phyloP scores from a whole-genome alignment of 2,329 filamentous ascomycete genomes.

The Dothistroma septosporum region DNA sequence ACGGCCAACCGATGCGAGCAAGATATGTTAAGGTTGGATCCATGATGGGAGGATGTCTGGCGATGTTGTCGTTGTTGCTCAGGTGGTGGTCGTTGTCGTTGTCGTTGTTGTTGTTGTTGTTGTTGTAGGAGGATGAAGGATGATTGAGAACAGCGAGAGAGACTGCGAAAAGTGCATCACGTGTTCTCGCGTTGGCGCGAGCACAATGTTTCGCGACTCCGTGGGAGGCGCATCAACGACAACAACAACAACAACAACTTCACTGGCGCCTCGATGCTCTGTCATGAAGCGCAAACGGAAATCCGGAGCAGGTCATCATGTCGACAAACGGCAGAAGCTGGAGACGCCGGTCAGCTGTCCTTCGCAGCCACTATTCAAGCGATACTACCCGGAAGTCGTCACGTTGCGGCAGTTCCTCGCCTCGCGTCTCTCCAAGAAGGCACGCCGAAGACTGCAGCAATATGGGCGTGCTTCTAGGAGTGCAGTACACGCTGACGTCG shows the following conservation, averaged over 20 bases:
- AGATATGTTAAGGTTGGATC: background rate
- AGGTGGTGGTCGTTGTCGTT: too few species aligned
- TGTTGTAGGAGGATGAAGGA: background rate
- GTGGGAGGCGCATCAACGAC: background rate
- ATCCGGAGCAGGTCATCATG: slow-evolving; percentile 5
- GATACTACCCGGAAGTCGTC: slow-evolving; percentile 28
- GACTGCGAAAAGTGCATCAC: background rate
- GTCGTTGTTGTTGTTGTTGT: too few species aligned
- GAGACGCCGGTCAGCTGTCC: slow-evolving; percentile 5
- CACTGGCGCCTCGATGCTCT: background rate
- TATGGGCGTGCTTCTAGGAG: slow-evolving; percentile 18
- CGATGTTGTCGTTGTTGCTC: background rate
- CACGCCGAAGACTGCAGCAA: slow-evolving; percentile 23
- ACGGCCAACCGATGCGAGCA: background rate
- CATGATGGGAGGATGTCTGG: background rate
- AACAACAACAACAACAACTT: background rate
- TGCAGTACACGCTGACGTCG: slow-evolving; percentile 14
- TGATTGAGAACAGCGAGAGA: background rate
- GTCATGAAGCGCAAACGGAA: slow-evolving; percentile 24
- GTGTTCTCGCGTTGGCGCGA: background rate
- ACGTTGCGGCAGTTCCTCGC: slow-evolving; percentile 30
- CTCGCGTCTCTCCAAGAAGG: slow-evolving; percentile 25
- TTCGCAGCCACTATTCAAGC: slow-evolving; percentile 20
- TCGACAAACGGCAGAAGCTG: slow-evolving; percentile 16
- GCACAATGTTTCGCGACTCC: background rate